Conservation (phyloP, 495 filamentous ascomycete genomes). For the Rhizodiscina lignyota region DNA sequence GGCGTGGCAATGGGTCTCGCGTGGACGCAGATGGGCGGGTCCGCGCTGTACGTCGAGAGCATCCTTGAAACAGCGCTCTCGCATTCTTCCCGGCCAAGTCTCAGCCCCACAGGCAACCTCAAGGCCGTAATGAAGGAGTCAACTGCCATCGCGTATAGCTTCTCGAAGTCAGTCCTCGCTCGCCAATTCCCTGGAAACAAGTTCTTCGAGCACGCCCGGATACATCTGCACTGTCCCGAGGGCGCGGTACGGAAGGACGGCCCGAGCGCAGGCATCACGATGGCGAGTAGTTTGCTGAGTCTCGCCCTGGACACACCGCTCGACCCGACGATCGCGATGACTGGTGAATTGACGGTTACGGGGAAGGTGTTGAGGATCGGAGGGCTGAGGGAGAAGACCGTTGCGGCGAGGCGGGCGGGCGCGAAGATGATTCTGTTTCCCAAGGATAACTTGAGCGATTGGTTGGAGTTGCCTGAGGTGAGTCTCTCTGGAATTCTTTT, state of each 20-base stretch:
- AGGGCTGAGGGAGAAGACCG: conserved; percentile 95
- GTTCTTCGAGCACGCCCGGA: conserved; percentile 91
- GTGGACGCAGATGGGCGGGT: conserved; percentile 96
- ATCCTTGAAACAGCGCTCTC: conserved; percentile 74
- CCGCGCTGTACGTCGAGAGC: conserved; percentile 91
- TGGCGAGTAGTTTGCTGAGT: conserved; percentile 82
- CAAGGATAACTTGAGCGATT: conserved; percentile 84
- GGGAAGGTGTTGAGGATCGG: conserved; percentile 96
- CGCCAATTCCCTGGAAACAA: conserved; percentile 70
- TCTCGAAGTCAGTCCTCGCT: conserved; percentile 78
- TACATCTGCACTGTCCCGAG: conserved; percentile 95
- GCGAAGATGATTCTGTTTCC: conserved; percentile 95
- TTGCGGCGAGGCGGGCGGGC: conserved; percentile 83
- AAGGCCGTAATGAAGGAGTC: conserved; percentile 98
- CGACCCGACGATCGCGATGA: conserved; percentile 89
- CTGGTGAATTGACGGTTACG: conserved; percentile 92
- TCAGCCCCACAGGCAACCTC: conserved; percentile 87
- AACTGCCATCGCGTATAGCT: conserved; percentile 84
- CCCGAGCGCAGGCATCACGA: conserved; percentile 89
- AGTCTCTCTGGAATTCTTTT: conserved; percentile 20
- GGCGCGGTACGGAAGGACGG: conserved; percentile 94
- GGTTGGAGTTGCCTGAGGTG: conserved; percentile 95
- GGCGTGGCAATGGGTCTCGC: conserved; percentile 98
- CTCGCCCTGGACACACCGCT: conserved; percentile 64
- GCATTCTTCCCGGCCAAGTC: conserved; percentile 50